A percentile compares a stretch with the other conserved stretches of the same genome.
These are phyloP conservation scores for Ceratocystis albifundus DNA, from an alignment of 2,329 filamentous ascomycete species.

Conservation along the genomic window DNA sequence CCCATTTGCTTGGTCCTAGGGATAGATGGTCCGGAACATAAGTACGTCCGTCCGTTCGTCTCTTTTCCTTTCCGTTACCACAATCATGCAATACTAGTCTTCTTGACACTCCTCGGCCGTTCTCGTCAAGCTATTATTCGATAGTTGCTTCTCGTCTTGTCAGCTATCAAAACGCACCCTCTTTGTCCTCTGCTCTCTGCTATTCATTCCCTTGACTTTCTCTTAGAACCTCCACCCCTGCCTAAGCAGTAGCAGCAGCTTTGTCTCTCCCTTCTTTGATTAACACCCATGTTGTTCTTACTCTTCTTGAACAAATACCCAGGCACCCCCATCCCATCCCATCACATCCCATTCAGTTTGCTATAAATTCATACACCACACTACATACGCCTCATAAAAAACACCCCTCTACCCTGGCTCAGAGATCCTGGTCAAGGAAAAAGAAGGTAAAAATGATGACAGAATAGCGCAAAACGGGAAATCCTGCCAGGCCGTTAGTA, in stretches of 20 bases:
- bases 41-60: not conserved
- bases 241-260: conserved; percentile 14
- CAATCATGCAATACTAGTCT: not conserved
- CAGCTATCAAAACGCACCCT: not conserved
- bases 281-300: not conserved
- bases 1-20: not conserved
- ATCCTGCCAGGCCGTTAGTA: conserved; percentile 9
- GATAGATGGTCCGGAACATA: not conserved
- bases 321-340: not conserved
- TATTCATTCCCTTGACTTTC: conserved; percentile 17
- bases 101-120: not conserved
- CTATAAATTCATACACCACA: not conserved
- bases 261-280: not conserved
- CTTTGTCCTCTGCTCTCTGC: not conserved
- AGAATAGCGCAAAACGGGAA: conserved; percentile 10
- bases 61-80: not conserved
- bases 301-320: not conserved
- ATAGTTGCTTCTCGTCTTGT: too few relatives aligned
- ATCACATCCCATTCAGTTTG: not conserved
- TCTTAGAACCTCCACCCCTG: conserved; percentile 26
- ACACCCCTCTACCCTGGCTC: not conserved
- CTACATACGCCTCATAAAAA: not conserved
- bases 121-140: too few relatives aligned
- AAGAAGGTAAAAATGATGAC: conserved; percentile 10
- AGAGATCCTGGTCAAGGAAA: not conserved